phyloP scores from a whole-genome alignment of 805 yeast genomes.

The Cyberlindnera lachancei region DNA sequence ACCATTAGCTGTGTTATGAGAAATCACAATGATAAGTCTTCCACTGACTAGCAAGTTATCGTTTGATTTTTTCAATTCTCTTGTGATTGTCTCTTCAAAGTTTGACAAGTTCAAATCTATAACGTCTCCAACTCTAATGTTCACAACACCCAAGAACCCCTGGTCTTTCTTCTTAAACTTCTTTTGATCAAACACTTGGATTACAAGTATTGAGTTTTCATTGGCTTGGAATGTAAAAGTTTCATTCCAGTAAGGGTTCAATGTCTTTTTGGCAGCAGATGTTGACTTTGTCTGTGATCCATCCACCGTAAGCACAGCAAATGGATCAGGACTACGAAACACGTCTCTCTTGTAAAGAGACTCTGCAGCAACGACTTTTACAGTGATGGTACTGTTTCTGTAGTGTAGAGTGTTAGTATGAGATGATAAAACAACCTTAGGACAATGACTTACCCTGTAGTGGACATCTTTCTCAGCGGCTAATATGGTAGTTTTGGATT shows the following conservation, averaged over 20 bases:
- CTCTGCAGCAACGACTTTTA: slow-evolving; percentile 90
- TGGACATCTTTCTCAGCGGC: too few relatives aligned
- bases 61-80: slow-evolving; percentile 86
- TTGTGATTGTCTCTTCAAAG: slow-evolving; percentile 78
- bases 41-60: slow-evolving; percentile 93
- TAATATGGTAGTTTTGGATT: too few relatives aligned
- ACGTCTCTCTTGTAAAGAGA: slow-evolving; percentile 93
- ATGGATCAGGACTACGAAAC: slow-evolving; percentile 94
- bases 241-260: slow-evolving; percentile 98
- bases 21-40: slow-evolving; percentile 69
- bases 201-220: slow-evolving; percentile 78
- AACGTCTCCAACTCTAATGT: slow-evolving; percentile 82
- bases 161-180: slow-evolving; percentile 98
- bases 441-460: too few relatives aligned
- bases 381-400: slow-evolving; percentile 26
- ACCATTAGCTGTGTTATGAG: slow-evolving; percentile 31
- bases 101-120: slow-evolving; percentile 50
- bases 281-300: slow-evolving; percentile 96
- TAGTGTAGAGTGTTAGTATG: slow-evolving; percentile 3
- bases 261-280: slow-evolving; percentile 84
- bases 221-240: slow-evolving; percentile 68
- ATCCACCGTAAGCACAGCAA: slow-evolving; percentile 95
- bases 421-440: too few relatives aligned
- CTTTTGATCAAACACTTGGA: slow-evolving; percentile 95
- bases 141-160: slow-evolving; percentile 95